Evolutionary conservation across 179 eudicot genomes (phyloP).

Genomic region (Silene vulgaris): DNA sequence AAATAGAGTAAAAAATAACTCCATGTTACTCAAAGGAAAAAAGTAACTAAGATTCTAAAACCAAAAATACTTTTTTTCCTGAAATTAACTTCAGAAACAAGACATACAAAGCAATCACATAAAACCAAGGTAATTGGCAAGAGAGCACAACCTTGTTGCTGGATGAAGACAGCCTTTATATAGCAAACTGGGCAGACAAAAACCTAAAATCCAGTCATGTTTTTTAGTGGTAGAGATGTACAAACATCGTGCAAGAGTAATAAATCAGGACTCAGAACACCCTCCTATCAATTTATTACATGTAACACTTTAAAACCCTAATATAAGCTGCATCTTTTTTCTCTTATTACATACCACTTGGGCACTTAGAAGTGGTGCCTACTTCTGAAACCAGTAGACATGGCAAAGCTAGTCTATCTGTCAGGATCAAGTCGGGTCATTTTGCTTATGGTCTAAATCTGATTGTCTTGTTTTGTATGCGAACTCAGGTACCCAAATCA

Average conservation of each 20-base stretch:
- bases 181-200: not conserved
- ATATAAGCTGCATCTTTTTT: too few species aligned
- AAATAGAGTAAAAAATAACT: not conserved
- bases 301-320: too few species aligned
- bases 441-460: not conserved
- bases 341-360: too few species aligned
- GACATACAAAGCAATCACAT: not conserved
- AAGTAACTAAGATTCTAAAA: slow-evolving; percentile 5
- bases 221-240: not conserved
- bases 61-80: not conserved
- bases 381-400: too few species aligned
- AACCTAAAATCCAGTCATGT: not conserved
- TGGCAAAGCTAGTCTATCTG: too few species aligned
- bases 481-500: not conserved
- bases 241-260: too few species aligned
- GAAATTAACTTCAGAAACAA: slow-evolving; percentile 1
- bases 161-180: not conserved
- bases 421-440: too few species aligned
- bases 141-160: slow-evolving; percentile 7
- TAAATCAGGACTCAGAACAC: too few species aligned
- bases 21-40: not conserved
- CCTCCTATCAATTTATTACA: too few species aligned
- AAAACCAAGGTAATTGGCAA: not conserved
- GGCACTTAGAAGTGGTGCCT: too few species aligned
- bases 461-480: not conserved